Base-by-base conservation (phyloP, 345 rosid genomes). In the Ceriops zippeliana region DNA sequence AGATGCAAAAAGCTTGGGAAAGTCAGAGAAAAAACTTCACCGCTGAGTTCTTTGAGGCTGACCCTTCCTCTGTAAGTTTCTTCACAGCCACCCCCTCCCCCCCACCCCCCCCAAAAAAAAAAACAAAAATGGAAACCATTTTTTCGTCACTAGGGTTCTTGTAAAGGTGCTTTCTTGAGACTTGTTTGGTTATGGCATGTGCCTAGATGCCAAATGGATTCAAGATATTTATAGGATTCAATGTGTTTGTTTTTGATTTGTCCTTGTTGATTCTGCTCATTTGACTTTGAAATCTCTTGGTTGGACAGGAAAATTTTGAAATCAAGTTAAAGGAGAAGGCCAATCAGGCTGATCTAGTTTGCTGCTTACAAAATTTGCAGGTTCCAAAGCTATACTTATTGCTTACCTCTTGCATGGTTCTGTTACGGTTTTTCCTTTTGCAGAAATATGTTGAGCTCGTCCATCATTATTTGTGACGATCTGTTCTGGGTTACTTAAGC, bases 341-440 rank as follows among this genome's bases (percentile, higher is more conserved):
- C 10, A 85, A 76, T 61, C 83, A 85, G 65, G 91, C 86, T 60
- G 96, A 91, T 80, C 71, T 95, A 64, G 96, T 91, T 73, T 95
- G 93, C 78, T 95, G 99, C 79, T 83, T 91, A 79, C 97, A 87
- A 76, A 90, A 95, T 84, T 81, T 91, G 69, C 98, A 91, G 98
- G 98, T 91, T 61, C 57, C 31, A 46, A 73, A 54, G 68, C 7
- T 61, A 21, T 67, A 26, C 16, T 10, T 26, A 22, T 24, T 56
- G 5, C 59, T 22, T 51, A 35, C 47, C 24, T 58, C n/a, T 57
- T 67, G 17, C 27, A 22, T 65, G 16, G 54, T 27, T 62, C 21
- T 59, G 21, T 63, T 72, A 7, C 22, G 6, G 6, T 15, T 21
- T 47, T 68, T 58, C 61, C 10, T 66, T 31, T 32, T 6, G 19